Conservation (phyloP, 2,329 filamentous ascomycete genomes). For the Exophiala aquamarina region DNA sequence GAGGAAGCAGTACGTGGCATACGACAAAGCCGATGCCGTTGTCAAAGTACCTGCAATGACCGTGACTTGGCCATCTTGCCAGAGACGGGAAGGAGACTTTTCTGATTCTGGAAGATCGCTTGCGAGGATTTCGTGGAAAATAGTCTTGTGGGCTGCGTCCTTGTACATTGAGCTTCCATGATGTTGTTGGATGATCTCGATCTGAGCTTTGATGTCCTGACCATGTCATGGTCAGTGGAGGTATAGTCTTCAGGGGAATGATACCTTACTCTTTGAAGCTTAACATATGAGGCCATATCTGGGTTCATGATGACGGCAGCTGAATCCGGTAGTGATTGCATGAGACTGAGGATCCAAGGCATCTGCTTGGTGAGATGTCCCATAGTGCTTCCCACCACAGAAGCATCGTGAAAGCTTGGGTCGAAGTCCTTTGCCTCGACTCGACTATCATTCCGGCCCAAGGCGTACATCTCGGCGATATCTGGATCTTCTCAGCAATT, state of each 20-base stretch:
- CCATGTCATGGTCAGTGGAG: neutral
- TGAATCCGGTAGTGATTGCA: slow-evolving; percentile 4
- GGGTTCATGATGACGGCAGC: slow-evolving; percentile 5
- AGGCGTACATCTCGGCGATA: slow-evolving; percentile 18
- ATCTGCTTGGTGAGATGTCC: slow-evolving; percentile 15
- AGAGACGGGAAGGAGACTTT: slow-evolving; percentile 13
- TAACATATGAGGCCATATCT: slow-evolving; percentile 12
- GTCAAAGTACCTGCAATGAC: slow-evolving; percentile 15
- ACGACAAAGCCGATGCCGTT: slow-evolving; percentile 10
- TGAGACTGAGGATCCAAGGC: slow-evolving; percentile 11
- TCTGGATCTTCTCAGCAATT: slow-evolving; percentile 9
- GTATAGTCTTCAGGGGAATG: neutral
- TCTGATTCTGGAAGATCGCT: slow-evolving; percentile 17
- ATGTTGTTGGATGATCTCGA: slow-evolving; percentile 14
- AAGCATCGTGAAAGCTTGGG: slow-evolving; percentile 9
- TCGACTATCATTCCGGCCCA: slow-evolving; percentile 15
- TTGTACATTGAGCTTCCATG: slow-evolving; percentile 7
- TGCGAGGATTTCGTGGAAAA: slow-evolving; percentile 18
- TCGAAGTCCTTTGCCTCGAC: slow-evolving; percentile 17
- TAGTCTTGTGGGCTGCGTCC: slow-evolving; percentile 10
- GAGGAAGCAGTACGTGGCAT: slow-evolving; percentile 11
- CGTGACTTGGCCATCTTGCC: slow-evolving; percentile 15
- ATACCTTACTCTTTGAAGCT: slow-evolving; percentile 7
- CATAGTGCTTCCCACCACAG: slow-evolving; percentile 1
- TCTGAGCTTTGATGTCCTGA: slow-evolving; percentile 15